Base-by-base conservation (phyloP, 192 early-diverging fungal genomes). In the Jimgerdemannia flammicorona region DNA sequence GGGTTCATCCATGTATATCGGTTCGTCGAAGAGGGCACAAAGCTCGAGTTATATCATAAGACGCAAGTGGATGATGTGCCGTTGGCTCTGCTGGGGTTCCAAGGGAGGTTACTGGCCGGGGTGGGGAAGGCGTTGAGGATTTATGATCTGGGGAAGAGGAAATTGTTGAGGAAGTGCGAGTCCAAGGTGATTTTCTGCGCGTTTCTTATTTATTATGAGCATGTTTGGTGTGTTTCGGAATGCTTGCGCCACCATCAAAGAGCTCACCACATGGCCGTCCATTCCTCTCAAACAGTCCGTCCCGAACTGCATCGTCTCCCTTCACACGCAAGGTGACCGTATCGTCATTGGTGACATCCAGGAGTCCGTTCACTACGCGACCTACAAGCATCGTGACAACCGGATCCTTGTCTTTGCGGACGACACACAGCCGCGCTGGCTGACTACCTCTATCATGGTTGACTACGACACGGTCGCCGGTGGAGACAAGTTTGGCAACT, bases 401-500 rank as follows among this genome's bases (percentile, higher is more conserved):
- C 87, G 88, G 17, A 94, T 99, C 80, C 90, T 90, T n/a, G 84
- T 95, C 1, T 92, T 97, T 83, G 95, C 97, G 43, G 96, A 97
- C 73, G 98, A 99, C 78, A 89, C 93, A n/a, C 80, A 90, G 20
- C 93, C 94, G 66, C 89, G 96, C 67, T 96, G 92, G 90, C 89
- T 94, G 59, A 95, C 96, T 17, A 81, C 87, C 39, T 86, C 93
- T 11, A 75, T 86, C 8, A 91, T 97, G 88, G 80, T 96, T 43
- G 96, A 98, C 83, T 97, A 96, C 76, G 93, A 98, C 76, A 98
- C 98, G 4, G 88, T 97, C 4, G 93, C 89, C 4, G 93, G 90
- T 18, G 97, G 94, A 19, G 98, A 99, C 88, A 96, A 97, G 81
- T 99, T 99, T 90, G 98, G 98, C 43, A 97, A 97, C 74, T 82